Evolutionary conservation across 2,329 filamentous ascomycete species (phyloP).

Genomic region (Penicillium sp.): DNA sequence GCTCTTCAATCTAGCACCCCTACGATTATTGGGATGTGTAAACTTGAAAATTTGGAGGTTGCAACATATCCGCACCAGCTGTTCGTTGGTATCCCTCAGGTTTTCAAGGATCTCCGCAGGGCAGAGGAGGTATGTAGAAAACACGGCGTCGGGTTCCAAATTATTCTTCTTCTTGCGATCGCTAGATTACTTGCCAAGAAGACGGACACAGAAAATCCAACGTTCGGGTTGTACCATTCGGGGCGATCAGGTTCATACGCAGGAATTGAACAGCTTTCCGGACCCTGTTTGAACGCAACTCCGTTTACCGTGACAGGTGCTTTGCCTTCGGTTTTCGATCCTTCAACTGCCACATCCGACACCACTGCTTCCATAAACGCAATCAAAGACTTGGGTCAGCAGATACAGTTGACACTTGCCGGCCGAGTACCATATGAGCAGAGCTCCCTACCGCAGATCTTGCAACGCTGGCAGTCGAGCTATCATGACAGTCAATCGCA

Average conservation of each 20-base stretch:
- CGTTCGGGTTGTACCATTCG: conserved; percentile 30
- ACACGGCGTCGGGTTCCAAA: conserved; percentile 23
- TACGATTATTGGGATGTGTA: conserved; percentile 17
- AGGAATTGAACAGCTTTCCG: conserved; percentile 22
- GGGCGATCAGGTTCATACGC: conserved; percentile 27
- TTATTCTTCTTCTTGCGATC: conserved; percentile 26
- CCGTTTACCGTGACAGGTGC: conserved; percentile 22
- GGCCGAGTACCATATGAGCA: conserved; percentile 27
- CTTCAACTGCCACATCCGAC: not conserved
- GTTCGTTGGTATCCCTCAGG: conserved; percentile 23
- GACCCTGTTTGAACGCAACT: conserved; percentile 30
- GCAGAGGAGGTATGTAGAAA: conserved; percentile 21
- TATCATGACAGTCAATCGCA: not conserved
- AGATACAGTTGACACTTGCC: conserved; percentile 23
- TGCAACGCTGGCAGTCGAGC: conserved; percentile 14
- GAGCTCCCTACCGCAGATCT: conserved; percentile 24
- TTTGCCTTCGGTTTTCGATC: not conserved
- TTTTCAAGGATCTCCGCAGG: conserved; percentile 21
- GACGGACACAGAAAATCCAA: conserved; percentile 20
- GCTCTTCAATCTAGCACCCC: conserved; percentile 15
- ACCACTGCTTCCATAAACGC: too few relatives aligned
- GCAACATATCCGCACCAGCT: conserved; percentile 13
- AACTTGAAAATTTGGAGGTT: not conserved
- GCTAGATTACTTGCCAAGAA: conserved; percentile 22
- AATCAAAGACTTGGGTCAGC: conserved; percentile 16